Percentiles rank a stretch among this genome's conserved stretches.
Conservation (phyloP, 768 basidiomycete genomes). For the Termitomyces sp. region DNA sequence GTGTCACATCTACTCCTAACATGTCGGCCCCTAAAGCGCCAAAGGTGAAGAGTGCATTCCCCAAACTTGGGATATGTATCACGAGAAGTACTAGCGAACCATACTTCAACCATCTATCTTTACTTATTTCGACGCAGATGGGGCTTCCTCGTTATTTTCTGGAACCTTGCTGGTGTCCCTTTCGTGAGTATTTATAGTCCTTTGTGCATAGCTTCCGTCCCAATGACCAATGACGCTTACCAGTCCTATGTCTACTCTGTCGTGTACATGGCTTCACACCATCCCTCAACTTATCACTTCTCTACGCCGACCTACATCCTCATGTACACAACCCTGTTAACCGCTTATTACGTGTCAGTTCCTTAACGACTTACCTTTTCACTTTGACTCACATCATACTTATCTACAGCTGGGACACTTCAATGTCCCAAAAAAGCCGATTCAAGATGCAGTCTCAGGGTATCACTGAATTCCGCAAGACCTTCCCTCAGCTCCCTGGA, state of each 20-base stretch:
- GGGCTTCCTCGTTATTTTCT: conserved; percentile 98
- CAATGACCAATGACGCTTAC: neutral
- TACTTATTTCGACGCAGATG: conserved; percentile 37
- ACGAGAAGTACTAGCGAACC: conserved; percentile 70
- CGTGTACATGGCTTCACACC: conserved; percentile 95
- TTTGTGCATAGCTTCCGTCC: neutral
- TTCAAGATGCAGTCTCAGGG: conserved; percentile 98
- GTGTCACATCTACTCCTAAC: conserved; percentile 1
- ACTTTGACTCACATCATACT: neutral
- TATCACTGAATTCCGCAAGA: conserved; percentile 75
- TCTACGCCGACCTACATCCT: conserved; percentile 68
- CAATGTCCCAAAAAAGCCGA: conserved; percentile 94
- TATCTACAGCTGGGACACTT: conserved; percentile 73
- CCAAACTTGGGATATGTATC: conserved; percentile 99
- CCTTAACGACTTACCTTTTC: neutral
- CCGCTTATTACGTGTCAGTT: conserved; percentile 81
- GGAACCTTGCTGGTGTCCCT: conserved; percentile 92
- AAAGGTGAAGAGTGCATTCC: conserved; percentile 96
- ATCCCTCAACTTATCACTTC: conserved; percentile 84
- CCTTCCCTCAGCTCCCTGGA: conserved; percentile 92
- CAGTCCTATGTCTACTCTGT: conserved; percentile 97
- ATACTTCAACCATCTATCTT: neutral
- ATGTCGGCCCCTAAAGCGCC: conserved; percentile 37
- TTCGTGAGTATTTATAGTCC: conserved; percentile 49
- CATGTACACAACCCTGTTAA: conserved; percentile 71